A percentile compares a stretch with the other conserved stretches of the same genome.
Conservation (phyloP, 1,139 yeast genomes). For the Saccharomycopsis crataegensis region DNA sequence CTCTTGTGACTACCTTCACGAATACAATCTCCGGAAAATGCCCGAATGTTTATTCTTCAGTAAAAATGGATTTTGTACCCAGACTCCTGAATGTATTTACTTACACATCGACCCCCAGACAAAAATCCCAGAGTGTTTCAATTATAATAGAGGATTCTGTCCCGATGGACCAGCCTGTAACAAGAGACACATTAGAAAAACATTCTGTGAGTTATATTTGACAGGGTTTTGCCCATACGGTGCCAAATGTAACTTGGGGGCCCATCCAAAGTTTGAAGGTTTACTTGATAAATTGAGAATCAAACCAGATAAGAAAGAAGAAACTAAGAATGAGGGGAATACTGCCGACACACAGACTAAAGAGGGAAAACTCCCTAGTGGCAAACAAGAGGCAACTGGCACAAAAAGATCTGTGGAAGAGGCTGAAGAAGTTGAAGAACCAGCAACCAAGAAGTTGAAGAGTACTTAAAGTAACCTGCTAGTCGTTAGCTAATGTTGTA, state of each 20-base stretch:
- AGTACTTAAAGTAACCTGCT: not conserved
- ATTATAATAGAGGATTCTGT: conserved; percentile 85
- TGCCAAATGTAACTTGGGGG: conserved; percentile 18
- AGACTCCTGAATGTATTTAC: conserved; percentile 89
- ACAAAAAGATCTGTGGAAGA: not conserved
- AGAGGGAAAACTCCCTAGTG: not conserved
- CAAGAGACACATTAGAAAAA: conserved; percentile 72
- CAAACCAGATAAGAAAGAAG: conserved; percentile 12
- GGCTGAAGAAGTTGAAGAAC: not conserved
- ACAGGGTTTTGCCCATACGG: conserved; percentile 85
- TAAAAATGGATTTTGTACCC: conserved; percentile 88
- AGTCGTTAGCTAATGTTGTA: too few relatives aligned
- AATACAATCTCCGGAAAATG: conserved; percentile 88
- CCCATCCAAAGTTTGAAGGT: conserved; percentile 19
- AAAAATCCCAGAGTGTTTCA: conserved; percentile 80
- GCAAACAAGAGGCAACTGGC: not conserved
- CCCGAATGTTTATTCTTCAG: conserved; percentile 91
- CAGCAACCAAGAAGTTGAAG: not conserved
- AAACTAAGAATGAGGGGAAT: not conserved
- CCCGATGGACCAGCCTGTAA: conserved; percentile 86
- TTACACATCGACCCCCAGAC: conserved; percentile 86
- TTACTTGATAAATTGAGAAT: conserved; percentile 15
- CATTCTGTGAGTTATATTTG: conserved; percentile 73
- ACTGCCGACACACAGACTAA: not conserved
- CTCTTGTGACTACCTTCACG: conserved; percentile 93